phyloP scores from a whole-genome alignment of 305 asterid genomes.

The Euphrasia arctica region DNA sequence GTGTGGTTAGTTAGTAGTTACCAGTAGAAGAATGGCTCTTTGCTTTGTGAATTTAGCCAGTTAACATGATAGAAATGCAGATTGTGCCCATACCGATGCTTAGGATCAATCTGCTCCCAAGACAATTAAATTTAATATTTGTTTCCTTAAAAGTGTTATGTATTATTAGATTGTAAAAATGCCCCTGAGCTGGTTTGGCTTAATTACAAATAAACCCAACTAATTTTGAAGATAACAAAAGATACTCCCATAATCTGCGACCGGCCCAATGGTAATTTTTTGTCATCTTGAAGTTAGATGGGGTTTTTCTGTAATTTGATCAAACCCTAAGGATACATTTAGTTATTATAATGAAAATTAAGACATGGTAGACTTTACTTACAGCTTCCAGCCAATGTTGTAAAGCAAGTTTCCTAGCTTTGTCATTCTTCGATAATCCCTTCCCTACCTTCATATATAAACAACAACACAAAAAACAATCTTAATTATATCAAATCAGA shows the following conservation, averaged over 20 bases:
- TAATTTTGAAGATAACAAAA: too few species aligned
- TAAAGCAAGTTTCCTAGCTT: constrained; percentile 89
- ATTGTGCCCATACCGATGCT: constrained; percentile 74
- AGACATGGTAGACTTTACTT: constrained; percentile 32
- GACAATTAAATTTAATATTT: background rate
- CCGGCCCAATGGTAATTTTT: too few species aligned
- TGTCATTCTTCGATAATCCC: constrained; percentile 77
- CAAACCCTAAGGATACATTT: too few species aligned
- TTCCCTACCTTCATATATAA: constrained; percentile 48
- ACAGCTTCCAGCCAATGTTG: constrained; percentile 99
- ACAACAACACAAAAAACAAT: too few species aligned
- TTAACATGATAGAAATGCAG: constrained; percentile 55
- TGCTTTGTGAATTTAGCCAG: constrained; percentile 68
- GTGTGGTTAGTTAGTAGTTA: background rate
- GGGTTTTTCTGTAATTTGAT: too few species aligned
- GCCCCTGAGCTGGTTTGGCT: background rate
- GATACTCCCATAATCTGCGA: too few species aligned
- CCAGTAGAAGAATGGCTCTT: constrained; percentile 75
- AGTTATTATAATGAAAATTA: too few species aligned
- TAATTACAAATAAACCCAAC: too few species aligned
- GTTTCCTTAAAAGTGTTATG: too few species aligned
- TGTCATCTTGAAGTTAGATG: too few species aligned
- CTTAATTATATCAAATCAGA: too few species aligned
- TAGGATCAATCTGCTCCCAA: constrained; percentile 55
- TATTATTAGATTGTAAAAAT: background rate